Conservation (phyloP, 1,284 basidiomycete species). For the Bondarzewia mesenterica region DNA sequence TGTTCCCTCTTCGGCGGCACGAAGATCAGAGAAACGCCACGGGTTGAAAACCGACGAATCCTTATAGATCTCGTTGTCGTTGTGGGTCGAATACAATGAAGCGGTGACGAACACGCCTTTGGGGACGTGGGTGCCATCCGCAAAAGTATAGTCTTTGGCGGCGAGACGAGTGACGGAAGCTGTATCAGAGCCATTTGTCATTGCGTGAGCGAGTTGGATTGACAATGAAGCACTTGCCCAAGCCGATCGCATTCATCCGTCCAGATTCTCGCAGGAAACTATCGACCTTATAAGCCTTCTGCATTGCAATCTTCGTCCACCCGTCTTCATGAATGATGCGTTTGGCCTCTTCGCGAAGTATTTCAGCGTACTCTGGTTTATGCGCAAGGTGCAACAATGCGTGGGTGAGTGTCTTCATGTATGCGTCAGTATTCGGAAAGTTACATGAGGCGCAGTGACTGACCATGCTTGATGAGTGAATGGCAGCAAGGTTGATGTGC, state of each 20-base stretch:
- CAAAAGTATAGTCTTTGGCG: not conserved
- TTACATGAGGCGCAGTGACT: slow-evolving; percentile 30
- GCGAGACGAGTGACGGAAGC: not conserved
- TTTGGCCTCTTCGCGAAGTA: slow-evolving; percentile 37
- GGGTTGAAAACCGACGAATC: not conserved
- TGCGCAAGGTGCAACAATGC: slow-evolving; percentile 28
- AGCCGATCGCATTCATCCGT: slow-evolving; percentile 22
- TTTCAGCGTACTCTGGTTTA: slow-evolving; percentile 27
- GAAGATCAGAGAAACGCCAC: not conserved
- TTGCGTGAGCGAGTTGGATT: too few relatives aligned
- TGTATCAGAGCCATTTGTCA: too few relatives aligned
- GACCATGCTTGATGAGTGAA: slow-evolving; percentile 28
- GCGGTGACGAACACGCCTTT: not conserved
- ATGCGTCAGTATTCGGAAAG: slow-evolving; percentile 6
- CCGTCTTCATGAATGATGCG: slow-evolving; percentile 27
- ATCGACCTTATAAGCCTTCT: slow-evolving; percentile 35
- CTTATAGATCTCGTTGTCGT: not conserved
- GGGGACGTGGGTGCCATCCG: not conserved
- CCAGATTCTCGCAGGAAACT: slow-evolving; percentile 38
- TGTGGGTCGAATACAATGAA: not conserved
- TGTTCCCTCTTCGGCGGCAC: not conserved
- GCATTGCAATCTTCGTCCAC: slow-evolving; percentile 34
- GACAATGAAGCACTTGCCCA: slow-evolving; percentile 17
- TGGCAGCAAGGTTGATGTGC: slow-evolving; percentile 10
- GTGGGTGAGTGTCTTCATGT: slow-evolving; percentile 23